Evolutionary conservation across 2,329 filamentous ascomycete species (phyloP), one percentile per base, ranked within the genome.

Genomic region (Chalara sp.): DNA sequence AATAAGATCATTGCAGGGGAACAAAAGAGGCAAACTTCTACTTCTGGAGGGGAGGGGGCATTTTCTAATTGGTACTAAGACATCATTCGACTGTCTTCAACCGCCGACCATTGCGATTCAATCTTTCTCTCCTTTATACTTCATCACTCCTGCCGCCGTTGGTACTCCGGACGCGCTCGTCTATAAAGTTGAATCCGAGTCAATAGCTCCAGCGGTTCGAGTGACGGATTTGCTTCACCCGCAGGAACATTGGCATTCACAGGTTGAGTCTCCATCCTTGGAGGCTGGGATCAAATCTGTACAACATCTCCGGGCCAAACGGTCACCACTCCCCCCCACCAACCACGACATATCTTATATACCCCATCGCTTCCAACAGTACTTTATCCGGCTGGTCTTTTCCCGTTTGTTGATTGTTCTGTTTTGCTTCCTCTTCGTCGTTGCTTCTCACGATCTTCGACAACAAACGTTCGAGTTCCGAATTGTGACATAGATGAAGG

Each of bases 131-230:
- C 21, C 21, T 21, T 21, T 21, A 21, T 58, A 8, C 57, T 52
- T 60, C 56, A 56, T 51, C 48, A 47, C 44, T 50, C 51, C 35
- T 30, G 21, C 50, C 48, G 35, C 53, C 37, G 47, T 49, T 52
- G 21, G 21, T 50, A 29, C 40, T 30, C 56, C 47, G 48, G 43
- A 37, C 46, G 43, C 51, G 52, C 50, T 37, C 40, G 55, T 49
- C 39, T 55, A 40, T 53, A 49, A 49, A 55, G 52, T 55, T 45
- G 30, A 46, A 53, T 53, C 52, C 43, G 52, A 58, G 56, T 53
- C 59, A 64, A 62, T 61, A 63, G 56, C 52, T 42, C 51, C 60
- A 61, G 62, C 61, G 61, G 60, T 58, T 61, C 60, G 54, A 55
- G 59, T 64, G 61, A 64, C 55, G 44, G 58, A 49, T 55, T 54